phyloP scores from a whole-genome alignment of 2,329 filamentous ascomycete species.

The Stachybotrys elegans region DNA sequence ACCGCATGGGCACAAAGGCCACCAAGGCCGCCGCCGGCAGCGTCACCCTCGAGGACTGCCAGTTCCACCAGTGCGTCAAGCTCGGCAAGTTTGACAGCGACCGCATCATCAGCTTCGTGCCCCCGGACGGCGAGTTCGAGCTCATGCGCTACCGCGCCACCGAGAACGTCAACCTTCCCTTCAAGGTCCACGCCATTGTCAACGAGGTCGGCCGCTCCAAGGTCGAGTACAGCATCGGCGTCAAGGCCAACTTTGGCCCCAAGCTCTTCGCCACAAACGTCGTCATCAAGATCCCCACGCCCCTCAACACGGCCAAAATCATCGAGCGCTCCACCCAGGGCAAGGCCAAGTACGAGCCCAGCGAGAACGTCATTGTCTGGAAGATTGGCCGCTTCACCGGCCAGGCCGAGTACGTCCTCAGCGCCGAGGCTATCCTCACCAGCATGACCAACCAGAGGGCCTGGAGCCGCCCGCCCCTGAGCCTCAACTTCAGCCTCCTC shows the following conservation, averaged over 20 bases:
- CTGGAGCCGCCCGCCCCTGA: slow-evolving; percentile 91
- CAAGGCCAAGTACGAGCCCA: slow-evolving; percentile 97
- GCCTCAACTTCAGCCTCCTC: slow-evolving; percentile 83
- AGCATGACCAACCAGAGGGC: slow-evolving; percentile 98
- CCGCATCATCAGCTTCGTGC: slow-evolving; percentile 93
- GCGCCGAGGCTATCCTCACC: slow-evolving; percentile 86
- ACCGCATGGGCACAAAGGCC: slow-evolving; percentile 75
- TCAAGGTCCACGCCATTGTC: slow-evolving; percentile 98
- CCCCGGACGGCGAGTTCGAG: slow-evolving; percentile 96
- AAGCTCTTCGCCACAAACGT: slow-evolving; percentile 98
- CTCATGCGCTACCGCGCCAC: slow-evolving; percentile 98
- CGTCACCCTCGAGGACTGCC: slow-evolving; percentile 94
- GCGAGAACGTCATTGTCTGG: slow-evolving; percentile 98
- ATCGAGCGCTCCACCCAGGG: slow-evolving; percentile 91
- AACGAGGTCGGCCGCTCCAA: slow-evolving; percentile 96
- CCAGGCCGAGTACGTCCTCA: slow-evolving; percentile 94
- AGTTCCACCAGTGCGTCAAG: slow-evolving; percentile 98
- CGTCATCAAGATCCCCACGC: slow-evolving; percentile 87
- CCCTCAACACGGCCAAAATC: slow-evolving; percentile 91
- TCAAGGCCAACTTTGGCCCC: slow-evolving; percentile 92
- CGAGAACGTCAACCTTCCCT: slow-evolving; percentile 96
- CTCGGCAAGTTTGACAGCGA: slow-evolving; percentile 95
- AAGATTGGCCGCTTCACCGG: slow-evolving; percentile 98
- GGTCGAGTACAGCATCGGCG: slow-evolving; percentile 96
- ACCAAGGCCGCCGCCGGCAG: slow-evolving; percentile 93